Evolutionary conservation across 352 stramenopile genomes (phyloP).

Genomic region (Phytophthora colocasiae): DNA sequence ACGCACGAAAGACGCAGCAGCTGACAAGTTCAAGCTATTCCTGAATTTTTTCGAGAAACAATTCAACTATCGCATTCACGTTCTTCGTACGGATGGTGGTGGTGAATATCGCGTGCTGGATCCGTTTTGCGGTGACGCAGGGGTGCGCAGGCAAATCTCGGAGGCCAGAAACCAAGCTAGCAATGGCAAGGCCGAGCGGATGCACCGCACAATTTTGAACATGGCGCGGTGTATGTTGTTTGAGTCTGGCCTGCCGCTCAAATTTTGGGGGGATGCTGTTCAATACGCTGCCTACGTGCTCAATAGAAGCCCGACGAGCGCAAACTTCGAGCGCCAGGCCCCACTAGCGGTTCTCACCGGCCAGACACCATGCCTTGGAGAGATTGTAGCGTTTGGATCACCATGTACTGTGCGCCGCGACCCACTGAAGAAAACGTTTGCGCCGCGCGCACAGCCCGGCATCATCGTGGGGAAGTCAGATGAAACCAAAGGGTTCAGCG

Average conservation of each 20-base stretch:
- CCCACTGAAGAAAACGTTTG: neutral
- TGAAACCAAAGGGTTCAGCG: neutral
- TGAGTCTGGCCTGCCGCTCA: conserved; percentile 9
- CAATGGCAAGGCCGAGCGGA: conserved; percentile 42
- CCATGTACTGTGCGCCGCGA: conserved; percentile 1
- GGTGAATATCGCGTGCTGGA: no score
- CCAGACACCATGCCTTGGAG: neutral
- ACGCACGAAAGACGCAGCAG: no score
- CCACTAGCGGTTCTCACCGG: neutral
- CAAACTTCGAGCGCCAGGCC: neutral
- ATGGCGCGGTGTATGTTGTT: conserved; percentile 22
- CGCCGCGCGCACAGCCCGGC: no score
- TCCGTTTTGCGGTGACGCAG: no score
- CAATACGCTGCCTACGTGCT: conserved; percentile 38
- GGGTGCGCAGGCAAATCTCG: conserved; percentile 11
- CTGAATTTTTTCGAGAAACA: no score
- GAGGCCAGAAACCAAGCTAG: conserved; percentile 28
- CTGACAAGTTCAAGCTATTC: no score
- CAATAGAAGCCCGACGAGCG: neutral
- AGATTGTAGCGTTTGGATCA: neutral
- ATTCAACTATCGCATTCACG: no score
- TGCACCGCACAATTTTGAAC: conserved; percentile 37
- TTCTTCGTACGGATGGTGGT: no score
- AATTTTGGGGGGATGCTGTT: conserved; percentile 28
- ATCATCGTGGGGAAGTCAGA: conserved; percentile 1